Percentiles rank a stretch among this genome's conserved stretches.
These are phyloP conservation scores for Fistulina hepatica DNA, from an alignment of 1,284 basidiomycete genomes.

Conservation along the genomic window DNA sequence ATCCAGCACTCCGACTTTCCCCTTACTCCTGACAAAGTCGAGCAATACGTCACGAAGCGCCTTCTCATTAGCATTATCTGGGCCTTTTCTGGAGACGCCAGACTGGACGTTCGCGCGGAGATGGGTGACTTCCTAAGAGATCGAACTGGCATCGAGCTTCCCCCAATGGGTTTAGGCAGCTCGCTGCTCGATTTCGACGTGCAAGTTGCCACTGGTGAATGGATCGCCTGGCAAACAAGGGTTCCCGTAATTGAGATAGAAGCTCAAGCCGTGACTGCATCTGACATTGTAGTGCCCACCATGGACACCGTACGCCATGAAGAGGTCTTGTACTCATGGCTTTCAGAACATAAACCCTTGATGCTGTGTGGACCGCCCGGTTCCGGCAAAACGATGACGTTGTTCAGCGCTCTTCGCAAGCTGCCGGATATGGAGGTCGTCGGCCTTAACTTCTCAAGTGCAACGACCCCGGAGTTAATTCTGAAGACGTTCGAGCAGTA, in stretches of 20 bases:
- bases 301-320: constrained; percentile 99
- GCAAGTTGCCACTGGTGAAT: constrained; percentile 76
- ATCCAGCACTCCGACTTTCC: constrained; percentile 93
- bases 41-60: constrained; percentile 87
- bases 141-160: constrained; percentile 86
- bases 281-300: constrained; percentile 96
- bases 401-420: constrained; percentile 98
- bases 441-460: constrained; percentile 98
- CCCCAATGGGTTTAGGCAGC: constrained; percentile 59
- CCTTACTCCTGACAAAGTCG: constrained; percentile 70
- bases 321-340: constrained; percentile 96
- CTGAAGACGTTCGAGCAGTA: constrained; percentile 99
- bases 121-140: constrained; percentile 84
- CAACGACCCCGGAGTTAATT: constrained; percentile 95
- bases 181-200: constrained; percentile 97
- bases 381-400: constrained; percentile 99
- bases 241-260: constrained; percentile 97
- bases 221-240: constrained; percentile 84
- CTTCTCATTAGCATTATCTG: constrained; percentile 90
- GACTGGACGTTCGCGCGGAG: constrained; percentile 79
- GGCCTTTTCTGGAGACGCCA: constrained; percentile 96
- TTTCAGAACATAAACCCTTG: constrained; percentile 97
- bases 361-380: constrained; percentile 98
- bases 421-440: constrained; percentile 98
- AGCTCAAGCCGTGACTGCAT: constrained; percentile 88